Evolutionary conservation across 1,284 basidiomycete genomes (phyloP).

Genomic region (Cutaneotrichosporon sp.): DNA sequence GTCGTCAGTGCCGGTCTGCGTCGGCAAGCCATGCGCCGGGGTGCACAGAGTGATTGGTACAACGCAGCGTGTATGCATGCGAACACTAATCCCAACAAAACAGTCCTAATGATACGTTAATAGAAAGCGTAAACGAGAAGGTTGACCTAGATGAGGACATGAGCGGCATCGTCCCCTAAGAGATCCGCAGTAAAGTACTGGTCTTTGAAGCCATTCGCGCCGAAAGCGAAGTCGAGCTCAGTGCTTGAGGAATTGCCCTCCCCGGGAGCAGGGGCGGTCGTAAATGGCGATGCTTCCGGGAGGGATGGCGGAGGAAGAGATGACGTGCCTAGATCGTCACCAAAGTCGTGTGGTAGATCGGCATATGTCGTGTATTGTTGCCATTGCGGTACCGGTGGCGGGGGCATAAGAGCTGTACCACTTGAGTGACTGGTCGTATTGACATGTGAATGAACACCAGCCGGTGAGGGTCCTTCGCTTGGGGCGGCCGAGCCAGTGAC

Average conservation of each 20-base stretch:
- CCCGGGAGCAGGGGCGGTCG: background rate
- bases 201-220: slow-evolving; percentile 13
- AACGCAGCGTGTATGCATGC: slow-evolving; percentile 4
- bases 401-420: slow-evolving; percentile 9
- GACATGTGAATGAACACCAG: slow-evolving; percentile 5
- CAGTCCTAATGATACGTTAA: background rate
- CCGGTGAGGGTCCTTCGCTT: slow-evolving; percentile 13
- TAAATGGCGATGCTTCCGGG: slow-evolving; percentile 9
- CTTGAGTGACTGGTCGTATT: background rate
- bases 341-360: background rate
- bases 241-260: background rate
- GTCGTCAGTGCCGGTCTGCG: too few relatives aligned
- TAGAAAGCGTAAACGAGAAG: background rate
- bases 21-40: too few relatives aligned
- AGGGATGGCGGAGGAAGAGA: slow-evolving; percentile 13
- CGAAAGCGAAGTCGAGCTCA: slow-evolving; percentile 15
- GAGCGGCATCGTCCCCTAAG: background rate
- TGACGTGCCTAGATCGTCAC: background rate
- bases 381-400: slow-evolving; percentile 8
- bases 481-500: slow-evolving; percentile 3
- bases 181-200: slow-evolving; percentile 16
- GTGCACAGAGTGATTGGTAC: too few relatives aligned
- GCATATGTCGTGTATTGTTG: background rate
- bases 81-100: slow-evolving; percentile 5
- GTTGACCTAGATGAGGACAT: slow-evolving; percentile 4